Percentiles rank a stretch among this genome's conserved stretches.
Conservation (phyloP, 768 basidiomycete species). For the Coprinellus aureogranulatus region DNA sequence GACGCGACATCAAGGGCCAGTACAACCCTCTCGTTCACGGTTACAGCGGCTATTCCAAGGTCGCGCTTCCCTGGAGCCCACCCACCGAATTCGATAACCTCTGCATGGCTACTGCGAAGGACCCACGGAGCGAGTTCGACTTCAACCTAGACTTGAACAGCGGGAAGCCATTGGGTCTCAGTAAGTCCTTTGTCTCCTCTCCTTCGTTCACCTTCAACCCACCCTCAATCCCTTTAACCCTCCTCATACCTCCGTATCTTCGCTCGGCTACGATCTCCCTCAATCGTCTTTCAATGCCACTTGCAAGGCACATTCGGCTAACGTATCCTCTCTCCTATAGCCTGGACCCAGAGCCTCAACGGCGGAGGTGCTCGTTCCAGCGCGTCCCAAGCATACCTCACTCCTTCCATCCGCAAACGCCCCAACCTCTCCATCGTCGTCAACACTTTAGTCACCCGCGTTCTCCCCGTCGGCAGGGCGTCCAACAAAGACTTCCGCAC, state of each 20-base stretch:
- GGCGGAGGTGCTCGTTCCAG: conserved; percentile 16
- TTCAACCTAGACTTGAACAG: conserved; percentile 43
- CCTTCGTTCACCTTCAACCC: no score
- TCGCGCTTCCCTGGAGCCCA: conserved; percentile 32
- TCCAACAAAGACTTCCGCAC: conserved; percentile 5
- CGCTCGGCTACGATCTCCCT: no score
- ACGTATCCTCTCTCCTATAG: conserved; percentile 9
- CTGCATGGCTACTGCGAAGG: conserved; percentile 29
- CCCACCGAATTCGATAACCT: conserved; percentile 24
- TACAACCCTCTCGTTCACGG: conserved; percentile 17
- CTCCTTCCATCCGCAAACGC: conserved; percentile 17
- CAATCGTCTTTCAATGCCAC: no score
- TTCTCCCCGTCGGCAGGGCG: conserved; percentile 12
- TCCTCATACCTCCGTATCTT: no score
- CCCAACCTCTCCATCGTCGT: conserved; percentile 12
- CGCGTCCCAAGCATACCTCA: conserved; percentile 15
- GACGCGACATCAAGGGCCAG: conserved; percentile 14
- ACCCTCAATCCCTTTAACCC: no score
- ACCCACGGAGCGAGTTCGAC: conserved; percentile 36
- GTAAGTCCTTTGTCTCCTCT: no score
- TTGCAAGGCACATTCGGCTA: no score
- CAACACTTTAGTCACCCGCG: conserved; percentile 25
- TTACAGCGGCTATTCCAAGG: conserved; percentile 27
- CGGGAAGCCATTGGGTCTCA: conserved; percentile 39
- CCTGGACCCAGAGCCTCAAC: conserved; percentile 20